A percentile compares a stretch with the other conserved stretches of the same genome.
phyloP scores from a whole-genome alignment of 768 basidiomycete species.

The Amyloporia xantha region DNA sequence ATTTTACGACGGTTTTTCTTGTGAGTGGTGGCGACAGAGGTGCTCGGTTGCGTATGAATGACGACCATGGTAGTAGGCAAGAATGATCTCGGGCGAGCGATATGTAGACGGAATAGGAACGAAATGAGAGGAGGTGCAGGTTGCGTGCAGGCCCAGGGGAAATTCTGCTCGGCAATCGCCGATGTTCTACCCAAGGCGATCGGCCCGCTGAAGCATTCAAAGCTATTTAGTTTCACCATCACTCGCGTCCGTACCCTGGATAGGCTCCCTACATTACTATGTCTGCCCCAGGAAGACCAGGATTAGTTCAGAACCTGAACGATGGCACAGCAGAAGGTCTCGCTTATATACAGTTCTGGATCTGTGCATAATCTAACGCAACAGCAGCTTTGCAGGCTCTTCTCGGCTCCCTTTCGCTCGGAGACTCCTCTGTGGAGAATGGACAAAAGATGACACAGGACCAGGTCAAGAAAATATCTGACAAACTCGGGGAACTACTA shows the following conservation, averaged over 20 bases:
- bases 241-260: not conserved
- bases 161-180: conserved; percentile 18
- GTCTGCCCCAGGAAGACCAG: conserved; percentile 6
- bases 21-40: conserved; percentile 25
- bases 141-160: conserved; percentile 8
- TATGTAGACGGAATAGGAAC: too few species aligned
- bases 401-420: conserved; percentile 30
- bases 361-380: not conserved
- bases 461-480: conserved; percentile 47
- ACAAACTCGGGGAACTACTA: conserved; percentile 54
- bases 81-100: not conserved
- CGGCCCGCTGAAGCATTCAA: not conserved
- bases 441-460: conserved; percentile 35
- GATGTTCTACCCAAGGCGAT: conserved; percentile 4
- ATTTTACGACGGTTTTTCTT: conserved; percentile 42
- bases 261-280: not conserved
- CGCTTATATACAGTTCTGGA: not conserved
- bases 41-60: conserved; percentile 28
- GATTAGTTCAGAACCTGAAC: conserved; percentile 20
- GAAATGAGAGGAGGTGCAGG: not conserved
- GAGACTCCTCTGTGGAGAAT: not conserved
- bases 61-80: conserved; percentile 31
- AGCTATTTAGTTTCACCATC: too few species aligned
- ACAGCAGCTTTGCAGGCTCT: conserved; percentile 34
- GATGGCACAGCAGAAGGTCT: conserved; percentile 31